phyloP scores from a whole-genome alignment of 2,329 filamentous ascomycete species.

The Colletotrichum cuscutae region DNA sequence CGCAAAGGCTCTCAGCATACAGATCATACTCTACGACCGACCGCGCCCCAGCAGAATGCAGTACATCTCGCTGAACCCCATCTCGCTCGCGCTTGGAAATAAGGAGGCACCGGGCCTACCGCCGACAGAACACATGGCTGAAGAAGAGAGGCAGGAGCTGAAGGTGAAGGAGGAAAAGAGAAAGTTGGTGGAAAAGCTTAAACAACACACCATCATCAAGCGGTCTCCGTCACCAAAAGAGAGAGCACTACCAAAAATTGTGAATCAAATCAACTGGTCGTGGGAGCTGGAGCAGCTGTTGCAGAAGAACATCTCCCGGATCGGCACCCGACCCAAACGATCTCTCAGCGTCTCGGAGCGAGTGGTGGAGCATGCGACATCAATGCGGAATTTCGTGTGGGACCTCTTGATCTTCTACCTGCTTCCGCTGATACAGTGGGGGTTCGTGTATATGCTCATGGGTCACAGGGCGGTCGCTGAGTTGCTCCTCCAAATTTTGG shows the following conservation, averaged over 20 bases:
- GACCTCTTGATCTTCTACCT: constrained; percentile 78
- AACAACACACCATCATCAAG: constrained; percentile 84
- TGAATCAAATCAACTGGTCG: constrained; percentile 96
- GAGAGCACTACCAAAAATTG: constrained; percentile 79
- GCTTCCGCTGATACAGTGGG: constrained; percentile 77
- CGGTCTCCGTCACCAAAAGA: constrained; percentile 85
- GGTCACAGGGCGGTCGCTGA: constrained; percentile 85
- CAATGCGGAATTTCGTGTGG: constrained; percentile 82
- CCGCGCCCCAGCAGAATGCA: constrained; percentile 92
- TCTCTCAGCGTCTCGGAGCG: constrained; percentile 93
- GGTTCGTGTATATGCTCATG: constrained; percentile 83
- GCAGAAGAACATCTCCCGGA: constrained; percentile 88
- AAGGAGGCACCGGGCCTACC: constrained; percentile 58
- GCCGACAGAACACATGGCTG: constrained; percentile 67
- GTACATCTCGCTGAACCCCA: constrained; percentile 91
- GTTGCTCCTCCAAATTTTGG: constrained; percentile 79
- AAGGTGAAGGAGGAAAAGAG: constrained; percentile 68
- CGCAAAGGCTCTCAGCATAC: constrained; percentile 76
- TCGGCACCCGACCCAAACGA: constrained; percentile 83
- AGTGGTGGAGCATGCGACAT: constrained; percentile 92
- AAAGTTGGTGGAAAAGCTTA: constrained; percentile 85
- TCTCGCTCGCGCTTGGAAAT: constrained; percentile 85
- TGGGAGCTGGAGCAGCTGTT: constrained; percentile 88
- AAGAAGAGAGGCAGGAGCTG: constrained; percentile 74
- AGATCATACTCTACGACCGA: constrained; percentile 89